These are phyloP conservation scores for Prunus mume DNA, from an alignment of 306 rosid species.

Conservation along the genomic window DNA sequence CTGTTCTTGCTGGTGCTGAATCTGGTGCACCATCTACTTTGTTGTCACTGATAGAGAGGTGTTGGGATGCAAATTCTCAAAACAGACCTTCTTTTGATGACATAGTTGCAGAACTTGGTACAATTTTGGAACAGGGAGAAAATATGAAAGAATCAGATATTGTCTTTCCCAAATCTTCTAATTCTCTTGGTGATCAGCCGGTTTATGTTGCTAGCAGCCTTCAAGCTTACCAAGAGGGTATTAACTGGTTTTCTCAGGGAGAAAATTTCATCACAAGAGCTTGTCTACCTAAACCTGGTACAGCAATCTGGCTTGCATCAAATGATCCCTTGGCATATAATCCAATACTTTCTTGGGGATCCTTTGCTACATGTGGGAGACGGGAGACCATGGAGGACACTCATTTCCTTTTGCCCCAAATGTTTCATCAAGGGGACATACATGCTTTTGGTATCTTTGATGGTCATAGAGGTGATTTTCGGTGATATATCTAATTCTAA, in stretches of 20 bases:
- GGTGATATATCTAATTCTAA: conserved; percentile 10
- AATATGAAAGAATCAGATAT: conserved; percentile 30
- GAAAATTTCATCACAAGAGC: conserved; percentile 42
- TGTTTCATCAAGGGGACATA: conserved; percentile 53
- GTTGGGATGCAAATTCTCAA: conserved; percentile 77
- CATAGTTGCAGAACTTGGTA: conserved; percentile 62
- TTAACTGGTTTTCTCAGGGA: conserved; percentile 76
- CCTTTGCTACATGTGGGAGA: conserved; percentile 88
- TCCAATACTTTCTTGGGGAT: conserved; percentile 85
- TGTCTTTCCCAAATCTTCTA: conserved; percentile 19
- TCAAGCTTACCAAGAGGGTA: conserved; percentile 49
- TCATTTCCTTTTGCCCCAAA: conserved; percentile 68
- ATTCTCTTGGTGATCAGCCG: conserved; percentile 31
- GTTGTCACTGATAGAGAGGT: conserved; percentile 57
- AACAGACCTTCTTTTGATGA: conserved; percentile 69
- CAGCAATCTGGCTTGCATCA: conserved; percentile 37
- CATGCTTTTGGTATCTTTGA: conserved; percentile 87
- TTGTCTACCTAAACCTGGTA: conserved; percentile 34
- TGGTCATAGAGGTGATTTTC: conserved; percentile 79
- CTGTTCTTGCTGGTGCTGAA: conserved; percentile 63
- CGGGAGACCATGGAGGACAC: conserved; percentile 97
- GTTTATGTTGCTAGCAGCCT: conserved; percentile 25
- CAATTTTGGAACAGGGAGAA: conserved; percentile 45
- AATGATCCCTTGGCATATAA: conserved; percentile 40
- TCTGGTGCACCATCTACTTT: conserved; percentile 64